Percentiles rank a stretch among this genome's conserved stretches.
These are phyloP conservation scores for Brasilioporus rufonigricans DNA, from an alignment of 768 basidiomycete genomes.

Conservation along the genomic window DNA sequence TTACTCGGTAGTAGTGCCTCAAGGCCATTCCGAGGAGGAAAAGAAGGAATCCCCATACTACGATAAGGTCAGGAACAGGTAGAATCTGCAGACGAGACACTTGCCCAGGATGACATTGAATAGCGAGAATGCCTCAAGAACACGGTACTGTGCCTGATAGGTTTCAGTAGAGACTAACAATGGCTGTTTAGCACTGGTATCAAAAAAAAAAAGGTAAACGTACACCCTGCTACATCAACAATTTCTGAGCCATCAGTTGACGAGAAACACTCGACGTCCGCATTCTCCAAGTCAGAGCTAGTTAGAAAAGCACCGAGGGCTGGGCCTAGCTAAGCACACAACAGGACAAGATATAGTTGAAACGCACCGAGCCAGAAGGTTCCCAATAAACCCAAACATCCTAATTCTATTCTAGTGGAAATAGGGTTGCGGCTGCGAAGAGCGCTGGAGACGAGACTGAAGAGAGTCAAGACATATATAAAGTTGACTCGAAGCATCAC, in stretches of 20 bases:
- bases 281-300: conserved; percentile 73
- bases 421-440: conserved; percentile 72
- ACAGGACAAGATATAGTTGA: neutral
- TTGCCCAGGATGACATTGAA: conserved; percentile 71
- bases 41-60: conserved; percentile 49
- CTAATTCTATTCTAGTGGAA: conserved; percentile 73
- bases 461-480: conserved; percentile 1
- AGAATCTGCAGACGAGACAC: conserved; percentile 22
- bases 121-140: conserved; percentile 75
- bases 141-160: conserved; percentile 86
- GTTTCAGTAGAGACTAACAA: conserved; percentile 74
- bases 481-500: conserved; percentile 25
- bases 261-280: conserved; percentile 81
- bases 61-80: conserved; percentile 12
- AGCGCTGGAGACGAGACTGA: conserved; percentile 63
- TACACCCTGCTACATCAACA: conserved; percentile 65
- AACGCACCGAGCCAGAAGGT: conserved; percentile 76
- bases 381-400: conserved; percentile 66
- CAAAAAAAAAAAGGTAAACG: conserved; percentile 31
- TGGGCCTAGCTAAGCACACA: conserved; percentile 29
- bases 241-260: conserved; percentile 49
- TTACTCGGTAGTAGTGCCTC: conserved; percentile 42
- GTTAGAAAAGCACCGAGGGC: conserved; percentile 73
- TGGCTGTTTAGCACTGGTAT: conserved; percentile 3
- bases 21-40: conserved; percentile 45